Evolutionary conservation across 1,139 yeast species (phyloP).

Genomic region (Yamadazyma spencermartinsiae): DNA sequence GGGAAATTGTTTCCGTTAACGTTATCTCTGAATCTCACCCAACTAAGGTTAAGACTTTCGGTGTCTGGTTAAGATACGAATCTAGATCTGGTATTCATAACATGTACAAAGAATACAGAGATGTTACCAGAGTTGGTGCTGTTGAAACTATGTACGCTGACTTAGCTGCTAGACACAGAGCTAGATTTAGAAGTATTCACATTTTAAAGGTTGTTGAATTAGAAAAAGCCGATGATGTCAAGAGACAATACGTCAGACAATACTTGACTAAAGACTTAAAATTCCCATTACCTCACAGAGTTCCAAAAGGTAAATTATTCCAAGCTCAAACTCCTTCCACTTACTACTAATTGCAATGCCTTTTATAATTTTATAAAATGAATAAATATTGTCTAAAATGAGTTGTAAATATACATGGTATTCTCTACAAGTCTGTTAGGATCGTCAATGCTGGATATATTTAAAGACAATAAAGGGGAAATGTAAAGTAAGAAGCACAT

Average conservation of each 20-base stretch:
- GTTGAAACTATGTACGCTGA: constrained; percentile 99
- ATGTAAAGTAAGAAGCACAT: no score
- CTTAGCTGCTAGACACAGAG: constrained; percentile 99
- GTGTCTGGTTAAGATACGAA: constrained; percentile 99
- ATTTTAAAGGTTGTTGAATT: constrained; percentile 98
- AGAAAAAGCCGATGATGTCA: constrained; percentile 96
- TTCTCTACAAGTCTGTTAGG: not conserved
- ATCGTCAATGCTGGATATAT: no score
- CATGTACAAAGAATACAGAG: constrained; percentile 99
- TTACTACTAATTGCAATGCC: constrained; percentile 67
- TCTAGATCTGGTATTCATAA: constrained; percentile 99
- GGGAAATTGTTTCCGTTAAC: constrained; percentile 96
- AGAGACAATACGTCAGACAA: constrained; percentile 99
- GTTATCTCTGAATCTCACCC: constrained; percentile 93
- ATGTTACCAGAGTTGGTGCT: constrained; percentile 98
- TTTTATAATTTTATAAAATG: constrained; percentile 3
- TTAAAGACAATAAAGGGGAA: no score
- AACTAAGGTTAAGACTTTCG: constrained; percentile 99
- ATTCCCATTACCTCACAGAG: constrained; percentile 99
- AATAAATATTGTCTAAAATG: no score
- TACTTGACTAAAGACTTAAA: constrained; percentile 93
- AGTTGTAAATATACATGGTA: no score
- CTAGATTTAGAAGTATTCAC: constrained; percentile 99
- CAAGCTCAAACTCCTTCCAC: constrained; percentile 95
- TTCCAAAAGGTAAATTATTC: constrained; percentile 87